phyloP scores from a whole-genome alignment of 306 rosid genomes.

The peach (Prunus persica) region Prunus_persica_NCBIv2 NC_034015.1:19032001-19032500 shows the following conservation, averaged over 20 bases:
- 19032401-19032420: constrained; percentile 96
- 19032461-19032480: neutral
- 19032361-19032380: constrained; percentile 97
- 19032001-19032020: constrained; percentile 90
- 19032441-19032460: constrained; percentile 21
- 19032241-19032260: constrained; percentile 87
- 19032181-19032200: constrained; percentile 97
- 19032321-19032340: neutral
- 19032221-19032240: constrained; percentile 99
- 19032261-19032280: constrained; percentile 46
- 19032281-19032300: neutral
- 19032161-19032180: constrained; percentile 96
- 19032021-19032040: constrained; percentile 49
- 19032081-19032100: neutral
- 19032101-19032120: constrained; percentile 82
- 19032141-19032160: constrained; percentile 85
- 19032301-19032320: neutral
- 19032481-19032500: neutral
- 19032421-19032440: constrained; percentile 91
- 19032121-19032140: constrained; percentile 95
- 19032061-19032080: neutral
- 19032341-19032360: constrained; percentile 1
- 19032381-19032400: constrained; percentile 92
- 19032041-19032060: neutral
- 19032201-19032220: constrained; percentile 91